These are phyloP conservation scores for Kokia cookei DNA, from an alignment of 441 rosid genomes.

Conservation along the genomic window DNA sequence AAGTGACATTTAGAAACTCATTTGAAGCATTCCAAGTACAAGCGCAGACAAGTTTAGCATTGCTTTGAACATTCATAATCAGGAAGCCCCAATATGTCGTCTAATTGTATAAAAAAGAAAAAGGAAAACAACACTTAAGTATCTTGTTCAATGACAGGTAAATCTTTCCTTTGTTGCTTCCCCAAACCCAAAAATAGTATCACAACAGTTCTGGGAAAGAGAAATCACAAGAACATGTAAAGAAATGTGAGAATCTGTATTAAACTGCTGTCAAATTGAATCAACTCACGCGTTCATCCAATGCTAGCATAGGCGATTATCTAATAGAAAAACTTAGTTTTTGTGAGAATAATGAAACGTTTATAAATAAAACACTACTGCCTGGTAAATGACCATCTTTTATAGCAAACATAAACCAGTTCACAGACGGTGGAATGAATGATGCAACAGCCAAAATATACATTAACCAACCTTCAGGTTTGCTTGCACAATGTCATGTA, in stretches of 20 bases:
- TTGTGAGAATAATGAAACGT: not conserved
- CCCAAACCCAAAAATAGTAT: not conserved
- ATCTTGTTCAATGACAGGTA: not conserved
- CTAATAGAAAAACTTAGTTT: not conserved
- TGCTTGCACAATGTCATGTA: slow-evolving; percentile 57
- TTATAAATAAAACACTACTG: not conserved
- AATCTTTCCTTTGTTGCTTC: not conserved
- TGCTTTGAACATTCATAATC: not conserved
- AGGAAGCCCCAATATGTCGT: not conserved
- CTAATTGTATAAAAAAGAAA: not conserved
- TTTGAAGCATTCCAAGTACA: not conserved
- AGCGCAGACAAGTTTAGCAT: not conserved
- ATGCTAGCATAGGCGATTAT: not conserved
- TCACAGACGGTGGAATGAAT: not conserved
- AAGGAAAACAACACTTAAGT: not conserved
- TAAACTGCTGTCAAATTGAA: not conserved
- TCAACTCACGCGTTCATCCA: not conserved
- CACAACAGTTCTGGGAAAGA: not conserved
- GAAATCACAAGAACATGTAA: not conserved
- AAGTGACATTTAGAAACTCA: not conserved
- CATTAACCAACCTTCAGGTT: slow-evolving; percentile 41
- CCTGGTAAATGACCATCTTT: not conserved
- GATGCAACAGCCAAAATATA: not conserved
- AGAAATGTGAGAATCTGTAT: not conserved
- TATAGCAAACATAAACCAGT: not conserved